Percentiles rank a stretch among this genome's conserved stretches.
phyloP scores from a whole-genome alignment of 306 rosid genomes.

The Ormosia emarginata region DNA sequence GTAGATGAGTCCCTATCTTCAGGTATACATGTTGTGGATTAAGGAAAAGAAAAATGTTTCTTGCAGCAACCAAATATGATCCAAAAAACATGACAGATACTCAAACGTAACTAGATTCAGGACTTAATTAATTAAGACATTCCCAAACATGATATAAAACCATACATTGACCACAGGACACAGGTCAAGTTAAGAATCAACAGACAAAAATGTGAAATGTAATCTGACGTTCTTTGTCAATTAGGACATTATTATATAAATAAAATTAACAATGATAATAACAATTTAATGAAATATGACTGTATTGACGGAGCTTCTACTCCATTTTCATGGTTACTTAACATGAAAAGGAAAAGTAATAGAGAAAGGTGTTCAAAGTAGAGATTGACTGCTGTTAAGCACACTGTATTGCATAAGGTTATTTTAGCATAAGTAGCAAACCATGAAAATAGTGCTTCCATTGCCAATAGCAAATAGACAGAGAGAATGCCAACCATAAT shows the following conservation, averaged over 20 bases:
- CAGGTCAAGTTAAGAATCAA: neutral
- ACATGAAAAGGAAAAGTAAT: neutral
- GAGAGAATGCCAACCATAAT: neutral
- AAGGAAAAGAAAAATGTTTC: neutral
- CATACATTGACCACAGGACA: neutral
- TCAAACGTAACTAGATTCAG: neutral
- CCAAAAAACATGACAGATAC: neutral
- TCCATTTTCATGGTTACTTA: constrained; percentile 5
- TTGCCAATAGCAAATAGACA: neutral
- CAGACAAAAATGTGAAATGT: neutral
- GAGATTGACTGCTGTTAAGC: neutral
- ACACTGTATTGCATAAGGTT: neutral
- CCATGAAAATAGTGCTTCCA: neutral
- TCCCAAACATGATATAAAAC: neutral
- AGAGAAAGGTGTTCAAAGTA: neutral
- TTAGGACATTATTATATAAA: neutral
- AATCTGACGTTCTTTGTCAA: neutral
- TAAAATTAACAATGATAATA: neutral
- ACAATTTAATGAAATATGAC: neutral
- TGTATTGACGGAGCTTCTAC: neutral
- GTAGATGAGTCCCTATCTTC: constrained; percentile 2
- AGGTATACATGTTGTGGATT: neutral
- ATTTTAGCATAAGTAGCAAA: neutral
- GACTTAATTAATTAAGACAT: neutral
- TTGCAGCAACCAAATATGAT: constrained; percentile 4